Conservation (phyloP, 2,329 filamentous ascomycete genomes). For the Claviceps arundinis region DNA sequence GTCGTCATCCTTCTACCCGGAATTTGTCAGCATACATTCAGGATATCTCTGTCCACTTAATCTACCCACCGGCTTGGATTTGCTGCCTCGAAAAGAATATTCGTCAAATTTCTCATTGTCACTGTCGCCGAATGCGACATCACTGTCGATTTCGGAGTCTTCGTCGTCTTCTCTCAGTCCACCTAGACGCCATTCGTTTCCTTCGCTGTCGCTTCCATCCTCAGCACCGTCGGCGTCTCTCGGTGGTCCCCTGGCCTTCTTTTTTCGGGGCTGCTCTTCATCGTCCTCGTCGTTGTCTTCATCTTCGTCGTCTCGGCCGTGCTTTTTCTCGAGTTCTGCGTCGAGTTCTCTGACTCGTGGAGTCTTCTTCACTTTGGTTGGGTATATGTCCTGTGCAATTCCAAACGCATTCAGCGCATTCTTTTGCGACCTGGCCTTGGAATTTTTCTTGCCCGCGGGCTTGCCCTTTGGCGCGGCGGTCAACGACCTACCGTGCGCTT, state of each 20-base stretch:
- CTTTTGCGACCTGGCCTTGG: slow-evolving; percentile 34
- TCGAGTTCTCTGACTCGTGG: slow-evolving; percentile 40
- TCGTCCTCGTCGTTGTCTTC: slow-evolving; percentile 33
- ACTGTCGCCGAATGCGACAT: slow-evolving; percentile 77
- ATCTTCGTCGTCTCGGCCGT: slow-evolving; percentile 29
- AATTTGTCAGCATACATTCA: neutral
- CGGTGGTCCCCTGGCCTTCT: slow-evolving; percentile 28
- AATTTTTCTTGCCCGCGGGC: slow-evolving; percentile 23
- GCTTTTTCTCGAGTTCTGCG: slow-evolving; percentile 31
- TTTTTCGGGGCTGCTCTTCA: slow-evolving; percentile 29
- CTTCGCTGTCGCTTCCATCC: slow-evolving; percentile 71
- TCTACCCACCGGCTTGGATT: slow-evolving; percentile 17
- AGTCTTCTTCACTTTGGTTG: slow-evolving; percentile 32
- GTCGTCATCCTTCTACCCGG: slow-evolving; percentile 5
- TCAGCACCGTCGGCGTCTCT: slow-evolving; percentile 47
- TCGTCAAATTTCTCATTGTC: slow-evolving; percentile 77
- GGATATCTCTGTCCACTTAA: neutral
- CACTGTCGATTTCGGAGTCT: slow-evolving; percentile 51
- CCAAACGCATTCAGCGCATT: slow-evolving; percentile 45
- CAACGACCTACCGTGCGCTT: slow-evolving; percentile 43
- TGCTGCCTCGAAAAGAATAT: slow-evolving; percentile 44
- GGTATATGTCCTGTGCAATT: slow-evolving; percentile 40
- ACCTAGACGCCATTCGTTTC: slow-evolving; percentile 74
- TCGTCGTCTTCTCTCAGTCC: slow-evolving; percentile 41
- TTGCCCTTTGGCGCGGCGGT: slow-evolving; percentile 25